phyloP scores from a whole-genome alignment of 2,329 filamentous ascomycete genomes.

The Claviceps paspali region DNA sequence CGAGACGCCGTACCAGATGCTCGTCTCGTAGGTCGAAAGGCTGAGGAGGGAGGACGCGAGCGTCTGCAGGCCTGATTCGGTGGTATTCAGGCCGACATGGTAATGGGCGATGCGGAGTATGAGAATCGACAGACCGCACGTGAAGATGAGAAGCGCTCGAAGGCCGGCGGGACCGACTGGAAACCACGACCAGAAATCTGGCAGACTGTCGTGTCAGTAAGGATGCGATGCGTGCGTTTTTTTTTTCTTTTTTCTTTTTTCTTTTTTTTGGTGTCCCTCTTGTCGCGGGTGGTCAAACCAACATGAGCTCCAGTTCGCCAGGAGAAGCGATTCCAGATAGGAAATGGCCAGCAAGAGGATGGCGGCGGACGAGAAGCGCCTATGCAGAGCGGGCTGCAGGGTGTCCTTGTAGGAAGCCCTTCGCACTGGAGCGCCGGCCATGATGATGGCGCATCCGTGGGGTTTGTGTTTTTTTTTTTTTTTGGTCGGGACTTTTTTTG shows the following conservation, averaged over 20 bases:
- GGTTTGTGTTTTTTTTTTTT: not conserved
- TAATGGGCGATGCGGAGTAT: constrained; percentile 75
- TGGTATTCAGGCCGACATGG: constrained; percentile 59
- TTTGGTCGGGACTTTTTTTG: no score
- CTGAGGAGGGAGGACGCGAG: constrained; percentile 43
- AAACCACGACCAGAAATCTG: constrained; percentile 77
- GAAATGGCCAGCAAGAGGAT: constrained; percentile 53
- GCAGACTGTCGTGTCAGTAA: not conserved
- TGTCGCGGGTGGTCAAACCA: constrained; percentile 22
- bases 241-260: no score
- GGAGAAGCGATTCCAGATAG: constrained; percentile 54
- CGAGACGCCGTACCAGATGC: constrained; percentile 63
- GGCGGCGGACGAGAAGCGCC: constrained; percentile 69
- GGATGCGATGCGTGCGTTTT: no score
- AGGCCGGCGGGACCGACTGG: constrained; percentile 63
- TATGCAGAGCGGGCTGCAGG: constrained; percentile 73
- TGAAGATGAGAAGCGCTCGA: constrained; percentile 60
- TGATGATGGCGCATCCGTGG: constrained; percentile 30
- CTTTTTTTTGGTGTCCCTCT: no score
- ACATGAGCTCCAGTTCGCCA: constrained; percentile 59
- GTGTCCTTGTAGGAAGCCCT: constrained; percentile 68
- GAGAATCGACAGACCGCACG: constrained; percentile 62
- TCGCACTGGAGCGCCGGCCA: constrained; percentile 39
- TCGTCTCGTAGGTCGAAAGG: constrained; percentile 49
- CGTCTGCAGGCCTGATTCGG: constrained; percentile 50